Evolutionary conservation across 768 basidiomycete genomes (phyloP).

Genomic region (Tricholoma sp.): DNA sequence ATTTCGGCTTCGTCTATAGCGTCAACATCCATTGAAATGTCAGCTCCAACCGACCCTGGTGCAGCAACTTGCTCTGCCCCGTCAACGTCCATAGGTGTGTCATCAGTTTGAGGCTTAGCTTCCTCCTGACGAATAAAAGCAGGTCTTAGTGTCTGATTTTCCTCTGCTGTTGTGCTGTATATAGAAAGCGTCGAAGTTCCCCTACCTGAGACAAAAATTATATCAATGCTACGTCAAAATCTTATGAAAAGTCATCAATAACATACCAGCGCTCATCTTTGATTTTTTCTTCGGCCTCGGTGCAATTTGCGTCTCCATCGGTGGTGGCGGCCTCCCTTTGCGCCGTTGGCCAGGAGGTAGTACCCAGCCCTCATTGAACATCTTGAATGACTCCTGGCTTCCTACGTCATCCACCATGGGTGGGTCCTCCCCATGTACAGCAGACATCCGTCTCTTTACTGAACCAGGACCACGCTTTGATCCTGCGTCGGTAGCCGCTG

Average conservation of each 20-base stretch:
- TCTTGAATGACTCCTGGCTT: constrained; percentile 64
- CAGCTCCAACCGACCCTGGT: background rate
- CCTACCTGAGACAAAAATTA: constrained; percentile 13
- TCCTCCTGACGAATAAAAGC: constrained; percentile 20
- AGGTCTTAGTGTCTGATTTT: constrained; percentile 33
- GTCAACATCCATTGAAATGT: constrained; percentile 3
- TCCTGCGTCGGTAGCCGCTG: constrained; percentile 9
- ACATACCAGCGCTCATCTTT: constrained; percentile 35
- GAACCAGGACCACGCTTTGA: constrained; percentile 25
- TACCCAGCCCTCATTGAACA: constrained; percentile 89
- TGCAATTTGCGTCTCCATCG: constrained; percentile 39
- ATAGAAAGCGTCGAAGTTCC: constrained; percentile 40
- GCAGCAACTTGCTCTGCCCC: background rate
- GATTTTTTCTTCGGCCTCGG: constrained; percentile 50
- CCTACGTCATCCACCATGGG: constrained; percentile 70
- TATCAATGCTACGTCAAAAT: constrained; percentile 1
- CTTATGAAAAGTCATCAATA: background rate
- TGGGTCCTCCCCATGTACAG: background rate
- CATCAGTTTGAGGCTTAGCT: background rate
- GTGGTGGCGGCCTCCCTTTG: constrained; percentile 40
- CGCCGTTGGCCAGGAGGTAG: constrained; percentile 70
- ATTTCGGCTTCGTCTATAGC: background rate
- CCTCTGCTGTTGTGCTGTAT: constrained; percentile 41
- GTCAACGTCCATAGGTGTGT: background rate
- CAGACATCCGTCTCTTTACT: background rate